Percentiles rank a stretch among this genome's conserved stretches.
These are phyloP conservation scores for Citropsis articulata DNA, from an alignment of 345 rosid genomes.

Conservation along the genomic window DNA sequence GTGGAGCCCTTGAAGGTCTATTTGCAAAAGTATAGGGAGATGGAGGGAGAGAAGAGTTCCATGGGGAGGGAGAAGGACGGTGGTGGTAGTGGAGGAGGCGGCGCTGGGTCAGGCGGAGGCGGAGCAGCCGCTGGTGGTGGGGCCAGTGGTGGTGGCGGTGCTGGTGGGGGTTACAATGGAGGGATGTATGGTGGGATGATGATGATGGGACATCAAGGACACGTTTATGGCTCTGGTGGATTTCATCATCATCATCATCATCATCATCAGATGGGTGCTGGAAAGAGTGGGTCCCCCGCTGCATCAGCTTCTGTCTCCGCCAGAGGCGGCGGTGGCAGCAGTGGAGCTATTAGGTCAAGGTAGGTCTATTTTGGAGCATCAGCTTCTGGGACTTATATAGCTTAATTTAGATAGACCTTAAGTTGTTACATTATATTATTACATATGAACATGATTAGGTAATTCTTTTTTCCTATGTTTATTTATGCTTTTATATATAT, in stretches of 20 bases:
- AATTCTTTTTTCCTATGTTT: no score
- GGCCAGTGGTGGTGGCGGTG: conserved; percentile 16
- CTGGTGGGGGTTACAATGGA: conserved; percentile 34
- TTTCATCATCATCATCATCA: conserved; percentile 31
- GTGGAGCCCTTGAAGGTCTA: conserved; percentile 66
- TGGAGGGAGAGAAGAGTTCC: conserved; percentile 57
- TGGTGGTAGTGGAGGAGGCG: conserved; percentile 28
- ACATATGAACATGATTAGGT: no score
- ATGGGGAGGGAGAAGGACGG: conserved; percentile 44
- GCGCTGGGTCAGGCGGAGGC: conserved; percentile 15
- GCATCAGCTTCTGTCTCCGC: conserved; percentile 2
- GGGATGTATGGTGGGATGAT: conserved; percentile 56
- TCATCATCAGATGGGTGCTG: conserved; percentile 28
- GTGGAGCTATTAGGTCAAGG: conserved; percentile 28
- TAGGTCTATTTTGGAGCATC: conserved; percentile 20
- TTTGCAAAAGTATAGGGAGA: conserved; percentile 67
- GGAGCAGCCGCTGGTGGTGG: conserved; percentile 13
- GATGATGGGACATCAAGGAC: conserved; percentile 52
- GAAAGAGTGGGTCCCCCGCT: conserved; percentile 21
- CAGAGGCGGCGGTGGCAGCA: conserved; percentile 24
- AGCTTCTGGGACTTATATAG: not conserved
- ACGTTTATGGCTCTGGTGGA: conserved; percentile 49
- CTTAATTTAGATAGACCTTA: not conserved
- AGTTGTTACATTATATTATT: not conserved
- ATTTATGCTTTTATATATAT: no score